phyloP scores from a whole-genome alignment of 2,329 filamentous ascomycete genomes.

The Xylaria sp. region DNA sequence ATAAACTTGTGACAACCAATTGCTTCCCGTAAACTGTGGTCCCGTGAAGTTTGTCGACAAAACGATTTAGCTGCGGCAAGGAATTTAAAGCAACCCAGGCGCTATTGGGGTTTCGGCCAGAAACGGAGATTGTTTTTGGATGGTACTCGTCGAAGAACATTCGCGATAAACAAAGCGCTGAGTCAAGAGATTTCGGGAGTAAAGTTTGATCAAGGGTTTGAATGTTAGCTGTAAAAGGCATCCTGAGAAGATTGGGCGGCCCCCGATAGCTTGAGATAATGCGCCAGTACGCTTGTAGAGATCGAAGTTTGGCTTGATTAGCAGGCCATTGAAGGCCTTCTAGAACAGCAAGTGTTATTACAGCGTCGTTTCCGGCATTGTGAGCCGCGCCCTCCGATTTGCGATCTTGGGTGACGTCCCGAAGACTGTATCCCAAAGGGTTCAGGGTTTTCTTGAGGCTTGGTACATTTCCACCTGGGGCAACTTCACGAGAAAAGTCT shows the following conservation, averaged over 20 bases:
- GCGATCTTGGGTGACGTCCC: slow-evolving; percentile 9
- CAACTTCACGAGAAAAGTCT: slow-evolving; percentile 14
- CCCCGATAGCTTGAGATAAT: slow-evolving; percentile 10
- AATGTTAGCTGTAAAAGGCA: slow-evolving; percentile 13
- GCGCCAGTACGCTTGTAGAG: slow-evolving; percentile 11
- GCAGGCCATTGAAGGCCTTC: slow-evolving; percentile 14
- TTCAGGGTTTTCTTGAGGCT: slow-evolving; percentile 16
- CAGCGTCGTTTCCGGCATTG: slow-evolving; percentile 14
- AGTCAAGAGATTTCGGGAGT: slow-evolving; percentile 8
- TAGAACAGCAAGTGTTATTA: slow-evolving; percentile 13
- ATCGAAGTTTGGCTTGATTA: slow-evolving; percentile 11
- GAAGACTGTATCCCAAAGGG: slow-evolving; percentile 10
- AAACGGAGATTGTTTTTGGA: slow-evolving; percentile 8
- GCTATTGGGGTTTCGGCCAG: neutral
- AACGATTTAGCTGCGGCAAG: neutral
- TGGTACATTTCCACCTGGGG: slow-evolving; percentile 17
- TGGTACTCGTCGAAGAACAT: slow-evolving; percentile 13
- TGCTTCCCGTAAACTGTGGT: slow-evolving; percentile 3
- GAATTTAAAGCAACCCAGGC: slow-evolving; percentile 6
- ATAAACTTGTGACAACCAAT: slow-evolving; percentile 10
- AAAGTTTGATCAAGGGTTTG: slow-evolving; percentile 5
- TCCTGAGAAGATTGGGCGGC: slow-evolving; percentile 2
- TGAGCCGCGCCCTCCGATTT: slow-evolving; percentile 16
- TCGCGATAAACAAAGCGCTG: slow-evolving; percentile 11
- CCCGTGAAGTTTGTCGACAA: slow-evolving; percentile 1